Percentiles rank a stretch among this genome's conserved stretches.
Conservation (phyloP, 2,329 filamentous ascomycete species). For the Stenocarpella maydis region DNA sequence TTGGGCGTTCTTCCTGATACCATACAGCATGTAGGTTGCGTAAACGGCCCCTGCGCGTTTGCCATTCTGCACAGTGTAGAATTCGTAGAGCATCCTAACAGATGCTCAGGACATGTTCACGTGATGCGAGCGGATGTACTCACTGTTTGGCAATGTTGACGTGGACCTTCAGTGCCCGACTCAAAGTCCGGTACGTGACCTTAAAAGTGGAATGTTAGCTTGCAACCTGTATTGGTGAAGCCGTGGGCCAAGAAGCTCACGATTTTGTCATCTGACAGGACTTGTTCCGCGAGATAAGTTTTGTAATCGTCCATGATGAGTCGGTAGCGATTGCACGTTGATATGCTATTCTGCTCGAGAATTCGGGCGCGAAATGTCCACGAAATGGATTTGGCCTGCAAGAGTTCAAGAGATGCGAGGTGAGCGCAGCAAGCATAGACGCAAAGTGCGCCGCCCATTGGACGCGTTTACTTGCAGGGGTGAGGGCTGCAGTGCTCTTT, state of each 20-base stretch:
- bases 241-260: slow-evolving; percentile 54
- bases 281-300: slow-evolving; percentile 76
- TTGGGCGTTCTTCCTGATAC: slow-evolving; percentile 61
- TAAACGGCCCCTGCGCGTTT: slow-evolving; percentile 79
- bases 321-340: not conserved
- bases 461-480: slow-evolving; percentile 21
- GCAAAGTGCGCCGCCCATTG: not conserved
- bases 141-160: slow-evolving; percentile 91
- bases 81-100: slow-evolving; percentile 83
- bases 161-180: slow-evolving; percentile 83
- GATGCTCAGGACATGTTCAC: not conserved
- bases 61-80: slow-evolving; percentile 78
- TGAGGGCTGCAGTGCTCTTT: slow-evolving; percentile 15
- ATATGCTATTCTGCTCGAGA: not conserved
- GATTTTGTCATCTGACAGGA: slow-evolving; percentile 78
- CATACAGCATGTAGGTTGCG: slow-evolving; percentile 90
- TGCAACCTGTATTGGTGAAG: slow-evolving; percentile 12
- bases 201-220: slow-evolving; percentile 49
- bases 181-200: slow-evolving; percentile 88
- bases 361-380: not conserved
- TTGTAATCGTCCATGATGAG: slow-evolving; percentile 67
- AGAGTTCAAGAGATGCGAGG: not conserved
- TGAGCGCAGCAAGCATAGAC: not conserved
- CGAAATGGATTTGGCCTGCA: not conserved
- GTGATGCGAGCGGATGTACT: slow-evolving; percentile 40